Base-by-base conservation (phyloP, 148 eudicot species). In the Nepenthes mirabilis region DNA sequence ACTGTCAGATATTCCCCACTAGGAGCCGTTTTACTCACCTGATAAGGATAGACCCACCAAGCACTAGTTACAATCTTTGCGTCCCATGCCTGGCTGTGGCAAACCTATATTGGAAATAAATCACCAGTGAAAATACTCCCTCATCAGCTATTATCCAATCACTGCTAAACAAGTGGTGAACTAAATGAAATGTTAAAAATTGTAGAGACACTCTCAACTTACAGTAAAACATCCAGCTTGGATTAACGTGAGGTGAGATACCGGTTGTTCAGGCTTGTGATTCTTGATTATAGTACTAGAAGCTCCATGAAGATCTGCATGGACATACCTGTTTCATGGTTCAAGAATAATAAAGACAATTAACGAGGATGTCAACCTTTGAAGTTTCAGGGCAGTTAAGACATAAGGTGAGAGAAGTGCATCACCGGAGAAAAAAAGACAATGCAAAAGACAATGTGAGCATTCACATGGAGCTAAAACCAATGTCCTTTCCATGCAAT, bases 31-130 rank as follows among this genome's bases (percentile, higher is more conserved):
- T 93, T 93, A 62, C 91, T 86, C 62, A 93, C 98, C 75, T 93
- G 98, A 75, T 88, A 81, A 77, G 98, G 98, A 62, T 88, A 93
- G 58, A 93, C 98, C 98, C 98, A 93, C 98, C 98, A 93, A 66
- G 98, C 98, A 82, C 98, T 93, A 14, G 98, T 93, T 33, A 93
- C 96, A 66, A 93, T 93, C 80, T 93, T 93, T 55, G 98, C 86
- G 77, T 93, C 84, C 98, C 98, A 93, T 60, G 98, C 98, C 74
- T 88, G 83, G 76, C 98, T 93, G 62, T 83, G 96, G 78, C 98
- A 93, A 71, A 93, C 98, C 98, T 93, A 63, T 60, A 79, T 5
- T 45, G 48, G 6, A 45, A 45, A 11, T 6, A 45, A 1, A 45
- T 6, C 48, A 49, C 2, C 52, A 49, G 14, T 55, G 2, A 5